Evolutionary conservation across 2,329 filamentous ascomycete genomes (phyloP), one percentile per base, ranked within the genome.

Genomic region (Nigrospora oryzae): DNA sequence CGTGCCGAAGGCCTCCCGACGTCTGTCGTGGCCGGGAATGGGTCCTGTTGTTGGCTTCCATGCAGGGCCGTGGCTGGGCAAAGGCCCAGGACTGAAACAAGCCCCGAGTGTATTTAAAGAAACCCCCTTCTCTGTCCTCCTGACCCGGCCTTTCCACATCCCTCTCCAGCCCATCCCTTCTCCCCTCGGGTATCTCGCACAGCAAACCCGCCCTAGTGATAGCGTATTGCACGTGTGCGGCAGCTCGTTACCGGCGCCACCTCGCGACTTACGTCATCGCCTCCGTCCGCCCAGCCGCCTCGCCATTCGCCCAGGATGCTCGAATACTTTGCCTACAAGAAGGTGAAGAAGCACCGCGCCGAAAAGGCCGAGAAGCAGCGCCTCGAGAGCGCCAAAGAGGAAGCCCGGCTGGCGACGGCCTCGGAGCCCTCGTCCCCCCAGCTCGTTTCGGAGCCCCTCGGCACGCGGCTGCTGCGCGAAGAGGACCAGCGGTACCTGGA

Each of bases 281-380:
- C 39, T 33, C 13, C 6, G 14, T 2, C 34, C 2, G 34, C 34
- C 34, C 34, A 36, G 34, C 34, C 34, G 14, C 13, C 4, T 10
- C 23, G 23, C 23, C 5, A 33, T 16, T 31, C 39, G 34, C 39
- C 40, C 56, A 66, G 51, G 40, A 84, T 84, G 81, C 57, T 83
- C 49, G 78, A 83, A 61, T 83, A 79, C 61, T 75, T 83, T 52
- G 65, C 70, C 33, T 76, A 74, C 66, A 82, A 77, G 59, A 83
- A 81, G 60, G 65, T 72, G 56, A 83, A 81, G 65, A 79, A 82
- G 62, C 64, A 75, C 58, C 71, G 68, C 53, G 71, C 66, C 2
- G 69, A 78, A 47, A 75, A 78, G 53, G 63, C 56, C 5, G 57
- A 60, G 36, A 57, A 60, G 45, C 49, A 57, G 42, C 45, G 42